These are phyloP conservation scores for Cryptococcus floricola DNA, from an alignment of 1,284 basidiomycete genomes.

Conservation along the genomic window DNA sequence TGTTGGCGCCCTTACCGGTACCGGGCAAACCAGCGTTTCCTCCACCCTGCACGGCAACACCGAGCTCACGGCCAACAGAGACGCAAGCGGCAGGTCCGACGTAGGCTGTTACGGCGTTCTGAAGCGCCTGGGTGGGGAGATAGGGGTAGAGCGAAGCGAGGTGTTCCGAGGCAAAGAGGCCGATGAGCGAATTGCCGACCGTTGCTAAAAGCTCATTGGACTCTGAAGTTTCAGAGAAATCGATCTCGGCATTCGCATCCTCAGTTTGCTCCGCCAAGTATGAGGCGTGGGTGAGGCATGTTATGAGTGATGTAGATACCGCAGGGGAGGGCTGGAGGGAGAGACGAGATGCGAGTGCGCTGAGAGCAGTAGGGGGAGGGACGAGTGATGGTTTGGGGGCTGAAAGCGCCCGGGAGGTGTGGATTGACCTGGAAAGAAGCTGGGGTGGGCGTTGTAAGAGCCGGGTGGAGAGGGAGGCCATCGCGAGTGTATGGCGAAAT, in stretches of 20 bases:
- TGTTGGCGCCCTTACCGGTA: slow-evolving; percentile 9
- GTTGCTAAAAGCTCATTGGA: slow-evolving; percentile 76
- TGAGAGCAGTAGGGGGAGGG: slow-evolving; percentile 31
- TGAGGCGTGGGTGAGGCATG: slow-evolving; percentile 67
- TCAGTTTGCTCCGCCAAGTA: slow-evolving; percentile 45
- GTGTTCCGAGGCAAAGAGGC: slow-evolving; percentile 84
- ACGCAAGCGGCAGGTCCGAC: slow-evolving; percentile 81
- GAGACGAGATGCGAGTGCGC: slow-evolving; percentile 41
- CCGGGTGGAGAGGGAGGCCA: slow-evolving; percentile 10
- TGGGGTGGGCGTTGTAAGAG: slow-evolving; percentile 27
- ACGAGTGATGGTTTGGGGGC: slow-evolving; percentile 1
- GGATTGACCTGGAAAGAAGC: not conserved
- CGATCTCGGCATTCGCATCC: slow-evolving; percentile 3
- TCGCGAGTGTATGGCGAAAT: not conserved
- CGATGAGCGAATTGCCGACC: slow-evolving; percentile 85
- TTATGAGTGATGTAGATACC: slow-evolving; percentile 31
- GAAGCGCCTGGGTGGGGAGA: slow-evolving; percentile 82
- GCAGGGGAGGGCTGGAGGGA: slow-evolving; percentile 28
- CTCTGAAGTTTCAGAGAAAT: slow-evolving; percentile 36
- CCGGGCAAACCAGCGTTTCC: slow-evolving; percentile 17
- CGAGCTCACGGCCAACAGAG: slow-evolving; percentile 75
- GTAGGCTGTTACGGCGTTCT: slow-evolving; percentile 83
- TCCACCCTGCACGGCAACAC: slow-evolving; percentile 36
- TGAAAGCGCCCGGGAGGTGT: slow-evolving; percentile 2
- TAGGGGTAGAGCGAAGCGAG: slow-evolving; percentile 81